Conservation (phyloP, 495 filamentous ascomycete species). For the Glarea lozoyensis region DNA sequence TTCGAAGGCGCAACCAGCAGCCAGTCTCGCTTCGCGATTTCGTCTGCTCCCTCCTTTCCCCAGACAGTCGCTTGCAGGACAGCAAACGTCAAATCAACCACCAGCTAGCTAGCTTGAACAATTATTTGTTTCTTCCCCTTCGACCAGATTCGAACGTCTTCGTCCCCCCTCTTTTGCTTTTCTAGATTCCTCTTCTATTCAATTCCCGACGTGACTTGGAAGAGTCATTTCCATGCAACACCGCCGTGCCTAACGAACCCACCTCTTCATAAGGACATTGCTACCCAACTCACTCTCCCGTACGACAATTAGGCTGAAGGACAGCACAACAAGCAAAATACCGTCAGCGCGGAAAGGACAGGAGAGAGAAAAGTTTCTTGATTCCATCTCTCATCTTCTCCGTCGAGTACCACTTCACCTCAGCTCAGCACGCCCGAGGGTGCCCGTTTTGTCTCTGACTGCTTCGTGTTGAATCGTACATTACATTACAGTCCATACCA, state of each 20-base stretch:
- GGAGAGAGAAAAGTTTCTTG: neutral
- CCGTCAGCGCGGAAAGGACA: no score
- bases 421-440: no score
- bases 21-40: neutral
- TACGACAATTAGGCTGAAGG: slow-evolving; percentile 23
- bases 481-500: no score
- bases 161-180: neutral
- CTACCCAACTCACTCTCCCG: slow-evolving; percentile 17
- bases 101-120: no score
- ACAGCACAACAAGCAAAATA: slow-evolving; percentile 16
- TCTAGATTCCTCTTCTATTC: neutral
- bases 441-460: no score
- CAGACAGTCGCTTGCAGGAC: no score
- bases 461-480: no score
- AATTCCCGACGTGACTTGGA: slow-evolving; percentile 2
- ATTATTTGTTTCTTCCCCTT: neutral
- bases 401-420: no score
- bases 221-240: slow-evolving; percentile 18
- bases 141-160: neutral
- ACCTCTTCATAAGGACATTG: slow-evolving; percentile 19
- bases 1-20: neutral
- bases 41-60: neutral
- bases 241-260: slow-evolving; percentile 4
- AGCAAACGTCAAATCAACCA: no score
- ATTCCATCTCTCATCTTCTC: neutral